A percentile compares a stretch with the other conserved stretches of the same genome.
Evolutionary conservation across 2,329 filamentous ascomycete species (phyloP).

Genomic region (Nemania bipapillata): DNA sequence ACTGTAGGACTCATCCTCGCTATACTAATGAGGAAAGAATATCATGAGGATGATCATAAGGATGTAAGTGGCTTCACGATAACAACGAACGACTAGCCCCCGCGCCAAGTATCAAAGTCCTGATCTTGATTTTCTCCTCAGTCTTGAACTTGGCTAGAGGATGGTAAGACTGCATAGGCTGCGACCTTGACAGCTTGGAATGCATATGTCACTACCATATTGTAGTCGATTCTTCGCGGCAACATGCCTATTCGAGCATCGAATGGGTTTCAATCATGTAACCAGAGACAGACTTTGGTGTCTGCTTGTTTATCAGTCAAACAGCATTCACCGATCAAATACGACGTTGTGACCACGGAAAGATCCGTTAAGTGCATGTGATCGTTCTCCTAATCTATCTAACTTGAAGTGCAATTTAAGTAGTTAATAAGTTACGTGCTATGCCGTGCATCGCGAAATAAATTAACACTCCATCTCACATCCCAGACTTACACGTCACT

Average conservation of each 20-base stretch:
- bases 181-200: not conserved
- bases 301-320: not conserved
- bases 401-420: not conserved
- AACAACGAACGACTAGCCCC: not conserved
- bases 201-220: not conserved
- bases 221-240: not conserved
- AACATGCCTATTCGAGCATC: not conserved
- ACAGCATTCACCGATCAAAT: not conserved
- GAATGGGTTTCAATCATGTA: not conserved
- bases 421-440: not conserved
- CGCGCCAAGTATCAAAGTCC: not conserved
- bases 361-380: not conserved
- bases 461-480: not conserved
- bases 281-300: not conserved
- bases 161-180: not conserved
- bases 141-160: not conserved
- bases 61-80: not conserved
- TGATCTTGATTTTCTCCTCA: not conserved
- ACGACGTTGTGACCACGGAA: not conserved
- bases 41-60: not conserved
- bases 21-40: not conserved
- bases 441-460: not conserved
- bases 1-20: not conserved
- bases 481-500: not conserved
- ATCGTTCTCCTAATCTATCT: not conserved